phyloP scores from a whole-genome alignment of 2,329 filamentous ascomycete species.

The Dissoconium aciculare region DNA sequence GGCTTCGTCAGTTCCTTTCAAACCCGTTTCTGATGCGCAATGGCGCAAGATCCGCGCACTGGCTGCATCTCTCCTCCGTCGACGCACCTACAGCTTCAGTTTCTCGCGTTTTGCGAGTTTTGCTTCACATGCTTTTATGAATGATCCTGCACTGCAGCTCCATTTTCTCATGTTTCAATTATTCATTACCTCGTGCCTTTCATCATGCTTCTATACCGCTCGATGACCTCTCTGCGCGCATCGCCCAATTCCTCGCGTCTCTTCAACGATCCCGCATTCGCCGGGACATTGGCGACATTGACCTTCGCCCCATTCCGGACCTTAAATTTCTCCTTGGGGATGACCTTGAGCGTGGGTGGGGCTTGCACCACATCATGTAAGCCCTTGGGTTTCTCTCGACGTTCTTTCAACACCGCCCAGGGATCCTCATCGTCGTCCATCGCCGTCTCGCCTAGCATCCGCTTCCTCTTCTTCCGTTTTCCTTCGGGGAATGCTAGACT shows the following conservation, averaged over 20 bases:
- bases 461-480: conserved; percentile 32
- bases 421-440: conserved; percentile 50
- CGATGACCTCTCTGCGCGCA: conserved; percentile 55
- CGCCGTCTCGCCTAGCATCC: conserved; percentile 32
- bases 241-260: conserved; percentile 58
- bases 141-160: background rate
- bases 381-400: conserved; percentile 40
- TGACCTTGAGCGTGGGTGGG: conserved; percentile 56
- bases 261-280: conserved; percentile 53
- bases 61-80: too few species aligned
- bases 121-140: background rate
- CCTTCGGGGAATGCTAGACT: conserved; percentile 45
- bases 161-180: background rate
- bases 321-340: conserved; percentile 48
- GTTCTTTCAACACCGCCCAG: conserved; percentile 58
- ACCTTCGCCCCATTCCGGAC: conserved; percentile 49
- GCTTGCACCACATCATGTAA: conserved; percentile 51
- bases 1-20: too few species aligned
- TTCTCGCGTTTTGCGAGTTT: too few species aligned
- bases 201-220: conserved; percentile 59
- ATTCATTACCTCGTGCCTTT: conserved; percentile 31
- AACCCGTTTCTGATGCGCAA: too few species aligned
- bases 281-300: conserved; percentile 54
- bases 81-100: too few species aligned
- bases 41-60: too few species aligned